Evolutionary conservation across 371 early-diverging fungal species (phyloP), one percentile per base, ranked within the genome.

Genomic region (Haplosporangium sp.): DNA sequence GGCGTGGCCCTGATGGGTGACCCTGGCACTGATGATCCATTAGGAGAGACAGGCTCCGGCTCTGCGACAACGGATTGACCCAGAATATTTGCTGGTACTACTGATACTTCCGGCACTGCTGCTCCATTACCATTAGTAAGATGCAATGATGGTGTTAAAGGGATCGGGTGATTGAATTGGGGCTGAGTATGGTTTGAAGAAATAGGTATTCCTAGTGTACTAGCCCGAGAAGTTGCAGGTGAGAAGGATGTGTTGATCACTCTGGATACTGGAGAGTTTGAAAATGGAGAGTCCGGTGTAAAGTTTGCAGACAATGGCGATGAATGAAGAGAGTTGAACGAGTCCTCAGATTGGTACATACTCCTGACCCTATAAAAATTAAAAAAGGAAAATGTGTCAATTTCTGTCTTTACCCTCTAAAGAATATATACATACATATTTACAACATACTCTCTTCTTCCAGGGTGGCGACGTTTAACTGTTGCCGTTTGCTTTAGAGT

Each of bases 391-490:
- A 10, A 27, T 27, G 27, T 27, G 61, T 61, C 44, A 53, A 20
- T 7, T 4, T 10, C 10, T 53, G 53, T 53, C 53, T 7, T 27
- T 15, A 47, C 15, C 27, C 57, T 44, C 1, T 53, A 13, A n/a
- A 53, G 10, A 8, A 53, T 10, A 20, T 8, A 50, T 50, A 8
- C 1, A 53, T 53, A 3, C 4, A 4, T 5, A 8, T 6, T 20
- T 27, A 20, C 6, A 35, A 63, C 82, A 56, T 76, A 85, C 84
- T 88, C 86, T 61, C 88, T 66, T 42, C 88, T 76, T 61, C 85
- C 86, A 37, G 85, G 76, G 27, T 81, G 84, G 42, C 83, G 74
- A n/a, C 79, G 79, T 34, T 53, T 71, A n/a, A 74, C 60, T 17
- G 79, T 79, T 39, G 74, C 74, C 52, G 71, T 67, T 50, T 71